A percentile compares a stretch with the other conserved stretches of the same genome.
phyloP scores from a whole-genome alignment of 2,329 filamentous ascomycete species.

The Thielaviopsis musarum region DNA sequence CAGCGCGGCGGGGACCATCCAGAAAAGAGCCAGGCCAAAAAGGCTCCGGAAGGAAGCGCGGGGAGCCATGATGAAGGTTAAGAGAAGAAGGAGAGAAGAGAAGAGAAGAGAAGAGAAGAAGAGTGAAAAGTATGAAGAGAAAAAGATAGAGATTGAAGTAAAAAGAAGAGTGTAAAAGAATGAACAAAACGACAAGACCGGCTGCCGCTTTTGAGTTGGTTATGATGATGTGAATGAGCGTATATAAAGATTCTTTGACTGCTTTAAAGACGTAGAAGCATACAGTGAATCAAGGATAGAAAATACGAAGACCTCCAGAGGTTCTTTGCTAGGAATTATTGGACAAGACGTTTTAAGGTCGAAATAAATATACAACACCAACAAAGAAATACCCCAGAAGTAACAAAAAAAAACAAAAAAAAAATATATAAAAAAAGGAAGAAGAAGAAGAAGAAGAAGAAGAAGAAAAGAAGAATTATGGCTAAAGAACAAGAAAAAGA shows the following conservation, averaged over 20 bases:
- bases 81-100: not conserved
- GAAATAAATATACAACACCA: conserved; percentile 1
- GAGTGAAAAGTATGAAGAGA: not conserved
- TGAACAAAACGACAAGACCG: conserved; percentile 3
- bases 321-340: not conserved
- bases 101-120: not conserved
- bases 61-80: conserved; percentile 16
- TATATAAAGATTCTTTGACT: not conserved
- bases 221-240: not conserved
- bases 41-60: conserved; percentile 6
- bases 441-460: not conserved
- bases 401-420: conserved; percentile 3
- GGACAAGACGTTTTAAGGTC: not conserved
- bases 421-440: conserved; percentile 5
- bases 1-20: conserved; percentile 15
- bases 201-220: conserved; percentile 4
- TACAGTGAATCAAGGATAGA: not conserved
- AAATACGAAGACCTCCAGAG: conserved; percentile 1
- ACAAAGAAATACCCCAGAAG: not conserved
- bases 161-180: not conserved
- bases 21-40: conserved; percentile 14
- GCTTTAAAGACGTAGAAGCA: not conserved
- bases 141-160: not conserved
- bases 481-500: not conserved
- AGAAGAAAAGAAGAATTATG: not conserved